phyloP scores from a whole-genome alignment of 176 grass and related monocot species.

The Sorghum bicolor region DNA sequence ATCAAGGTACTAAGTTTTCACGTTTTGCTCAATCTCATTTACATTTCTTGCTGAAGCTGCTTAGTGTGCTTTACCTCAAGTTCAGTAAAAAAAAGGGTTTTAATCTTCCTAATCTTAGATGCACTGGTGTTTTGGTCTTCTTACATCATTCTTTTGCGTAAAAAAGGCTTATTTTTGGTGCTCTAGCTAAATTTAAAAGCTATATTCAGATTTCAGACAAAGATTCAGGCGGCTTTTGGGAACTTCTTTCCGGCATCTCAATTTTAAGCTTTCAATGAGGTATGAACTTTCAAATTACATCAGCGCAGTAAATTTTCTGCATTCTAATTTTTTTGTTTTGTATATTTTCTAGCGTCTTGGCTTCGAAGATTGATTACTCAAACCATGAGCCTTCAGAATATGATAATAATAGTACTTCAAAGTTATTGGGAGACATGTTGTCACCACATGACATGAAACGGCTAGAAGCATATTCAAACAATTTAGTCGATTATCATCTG shows the following conservation, averaged over 20 bases:
- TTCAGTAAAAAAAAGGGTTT: not conserved
- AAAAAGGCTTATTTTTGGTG: constrained; percentile 11
- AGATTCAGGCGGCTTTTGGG: constrained; percentile 79
- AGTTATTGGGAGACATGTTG: constrained; percentile 51
- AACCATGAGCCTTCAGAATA: constrained; percentile 38
- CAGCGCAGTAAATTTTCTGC: not conserved
- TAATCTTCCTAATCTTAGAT: not conserved
- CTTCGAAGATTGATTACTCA: constrained; percentile 77
- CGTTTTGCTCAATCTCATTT: not conserved
- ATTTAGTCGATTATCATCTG: constrained; percentile 92
- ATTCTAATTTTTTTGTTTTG: constrained; percentile 33
- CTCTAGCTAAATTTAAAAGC: constrained; percentile 24
- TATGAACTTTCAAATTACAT: constrained; percentile 15
- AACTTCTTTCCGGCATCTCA: constrained; percentile 66
- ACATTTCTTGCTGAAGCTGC: not conserved
- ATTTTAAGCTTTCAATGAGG: constrained; percentile 89
- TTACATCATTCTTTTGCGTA: not conserved
- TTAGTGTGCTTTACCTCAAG: constrained; percentile 2
- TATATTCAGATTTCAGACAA: constrained; percentile 77
- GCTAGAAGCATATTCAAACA: constrained; percentile 89
- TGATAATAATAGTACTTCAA: constrained; percentile 24
- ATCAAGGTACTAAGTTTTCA: constrained; percentile 49
- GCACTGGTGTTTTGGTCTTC: constrained; percentile 1
- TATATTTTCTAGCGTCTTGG: constrained; percentile 62
- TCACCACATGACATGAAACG: constrained; percentile 91